phyloP scores from a whole-genome alignment of 2,329 filamentous ascomycete genomes.

The Coniochaeta hoffmannii region DNA sequence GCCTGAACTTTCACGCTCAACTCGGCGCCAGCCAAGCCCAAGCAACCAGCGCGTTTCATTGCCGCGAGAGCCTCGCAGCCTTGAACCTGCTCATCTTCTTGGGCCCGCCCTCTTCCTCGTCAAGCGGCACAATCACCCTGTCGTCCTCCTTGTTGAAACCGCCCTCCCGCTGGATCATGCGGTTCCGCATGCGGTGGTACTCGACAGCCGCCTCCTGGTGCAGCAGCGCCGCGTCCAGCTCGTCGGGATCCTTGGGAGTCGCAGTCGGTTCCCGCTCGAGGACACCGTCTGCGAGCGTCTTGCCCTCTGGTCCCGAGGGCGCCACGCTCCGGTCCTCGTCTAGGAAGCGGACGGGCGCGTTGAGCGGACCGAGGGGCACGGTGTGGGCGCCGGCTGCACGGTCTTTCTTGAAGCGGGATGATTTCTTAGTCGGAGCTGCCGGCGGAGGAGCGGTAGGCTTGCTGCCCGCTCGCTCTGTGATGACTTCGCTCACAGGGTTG shows the following conservation, averaged over 20 bases:
- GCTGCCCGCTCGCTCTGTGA: constrained; percentile 40
- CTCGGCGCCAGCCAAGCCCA: not conserved
- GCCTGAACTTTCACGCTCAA: not conserved
- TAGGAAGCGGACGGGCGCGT: constrained; percentile 32
- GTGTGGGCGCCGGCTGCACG: constrained; percentile 12
- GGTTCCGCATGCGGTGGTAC: constrained; percentile 76
- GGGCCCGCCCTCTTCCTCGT: constrained; percentile 50
- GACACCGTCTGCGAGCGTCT: constrained; percentile 52
- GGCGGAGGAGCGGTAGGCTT: constrained; percentile 12
- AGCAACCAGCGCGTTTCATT: constrained; percentile 28
- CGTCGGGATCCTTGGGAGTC: constrained; percentile 41
- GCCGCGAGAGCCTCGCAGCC: constrained; percentile 55
- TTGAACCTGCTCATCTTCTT: constrained; percentile 67
- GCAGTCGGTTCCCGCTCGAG: constrained; percentile 43
- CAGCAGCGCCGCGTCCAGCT: constrained; percentile 65
- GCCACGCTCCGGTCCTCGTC: constrained; percentile 22
- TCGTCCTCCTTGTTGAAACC: constrained; percentile 72
- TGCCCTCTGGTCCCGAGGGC: constrained; percentile 39
- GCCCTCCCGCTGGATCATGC: constrained; percentile 74
- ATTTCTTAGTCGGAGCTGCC: constrained; percentile 26
- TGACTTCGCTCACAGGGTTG: constrained; percentile 42
- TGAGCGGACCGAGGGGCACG: constrained; percentile 28
- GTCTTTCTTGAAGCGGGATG: constrained; percentile 46
- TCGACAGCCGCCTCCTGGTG: constrained; percentile 73
- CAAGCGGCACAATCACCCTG: constrained; percentile 57